Percentiles rank a stretch among this genome's conserved stretches.
These are phyloP conservation scores for Sporisorium iseilematis-ciliati DNA, from an alignment of 1,284 basidiomycete genomes.

Conservation along the genomic window DNA sequence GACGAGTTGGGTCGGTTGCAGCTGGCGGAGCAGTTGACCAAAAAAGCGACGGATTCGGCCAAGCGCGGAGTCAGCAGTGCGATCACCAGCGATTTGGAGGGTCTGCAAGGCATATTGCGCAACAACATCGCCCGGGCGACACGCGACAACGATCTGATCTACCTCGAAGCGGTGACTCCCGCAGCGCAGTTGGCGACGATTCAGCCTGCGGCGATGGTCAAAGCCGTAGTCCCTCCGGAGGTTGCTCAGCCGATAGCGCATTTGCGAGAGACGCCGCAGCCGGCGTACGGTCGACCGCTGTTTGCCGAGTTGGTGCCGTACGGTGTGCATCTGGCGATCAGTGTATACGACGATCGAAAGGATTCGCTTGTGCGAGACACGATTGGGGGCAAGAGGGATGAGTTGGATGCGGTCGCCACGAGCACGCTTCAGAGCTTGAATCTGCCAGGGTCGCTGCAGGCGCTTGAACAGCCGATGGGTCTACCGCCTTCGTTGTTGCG, in stretches of 20 bases:
- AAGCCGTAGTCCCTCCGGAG: slow-evolving; percentile 76
- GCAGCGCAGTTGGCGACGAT: slow-evolving; percentile 79
- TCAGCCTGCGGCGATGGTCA: slow-evolving; percentile 78
- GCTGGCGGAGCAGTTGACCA: slow-evolving; percentile 73
- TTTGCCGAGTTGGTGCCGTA: slow-evolving; percentile 85
- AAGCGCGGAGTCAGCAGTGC: slow-evolving; percentile 75
- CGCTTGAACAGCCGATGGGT: slow-evolving; percentile 85
- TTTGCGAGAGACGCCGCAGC: slow-evolving; percentile 50
- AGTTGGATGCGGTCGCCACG: slow-evolving; percentile 75
- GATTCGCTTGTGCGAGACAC: slow-evolving; percentile 80
- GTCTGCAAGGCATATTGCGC: slow-evolving; percentile 77
- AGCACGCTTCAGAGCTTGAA: slow-evolving; percentile 81
- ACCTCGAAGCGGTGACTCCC: slow-evolving; percentile 87
- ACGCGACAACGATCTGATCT: slow-evolving; percentile 95
- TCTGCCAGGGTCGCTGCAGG: slow-evolving; percentile 87
- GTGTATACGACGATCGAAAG: slow-evolving; percentile 88
- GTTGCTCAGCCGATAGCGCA: slow-evolving; percentile 70
- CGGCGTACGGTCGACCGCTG: slow-evolving; percentile 72
- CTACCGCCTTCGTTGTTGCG: slow-evolving; percentile 87
- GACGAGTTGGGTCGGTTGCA: slow-evolving; percentile 64
- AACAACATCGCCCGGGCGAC: slow-evolving; percentile 75
- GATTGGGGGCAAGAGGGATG: slow-evolving; percentile 76
- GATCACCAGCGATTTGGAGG: slow-evolving; percentile 71
- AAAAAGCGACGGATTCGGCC: slow-evolving; percentile 80
- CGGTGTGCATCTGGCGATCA: slow-evolving; percentile 89